Evolutionary conservation across 2,329 filamentous ascomycete species (phyloP), one percentile per base, ranked within the genome.

Genomic region (Emmonsiellopsis sp.): DNA sequence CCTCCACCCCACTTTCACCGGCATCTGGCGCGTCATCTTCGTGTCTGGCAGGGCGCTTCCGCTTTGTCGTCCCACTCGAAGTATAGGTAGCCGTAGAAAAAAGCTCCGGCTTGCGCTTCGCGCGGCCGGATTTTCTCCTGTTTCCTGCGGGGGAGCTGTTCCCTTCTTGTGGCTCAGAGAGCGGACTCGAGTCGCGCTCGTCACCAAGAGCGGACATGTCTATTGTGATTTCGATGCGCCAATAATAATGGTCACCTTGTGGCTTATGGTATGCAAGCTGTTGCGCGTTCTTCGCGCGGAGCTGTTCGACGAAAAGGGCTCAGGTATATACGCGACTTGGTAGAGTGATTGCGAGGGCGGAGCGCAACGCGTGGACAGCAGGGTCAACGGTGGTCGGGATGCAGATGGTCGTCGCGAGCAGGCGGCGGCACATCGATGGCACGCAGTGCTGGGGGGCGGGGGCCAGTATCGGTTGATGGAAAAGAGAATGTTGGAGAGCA

Each of bases 1-100:
- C 68, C 1, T 65, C 66, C 49, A 59, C 65, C 56, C 66, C 63
- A 40, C 58, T 56, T 34, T 67, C 65, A 11, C 65, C 61, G 7
- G 61, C 61, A 11, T 62, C 56, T 40, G 63, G 61, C 42, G 65
- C 61, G 39, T 62, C 63, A n/a, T 61, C 61, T 33, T 60, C 63
- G 11, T 69, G 65, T 39, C 63, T 67, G 45, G 65, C 63, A n/a
- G 64, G 62, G 55, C 75, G 71, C 65, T 81, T 81, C 56, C 78
- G 74, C 65, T 81, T 81, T 10, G 66, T 54, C 14, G 14, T 31
- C 39, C 46, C 17, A 37, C 43, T 49, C 14, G 53, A 42, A 34
- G 39, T 51, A 33, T 57, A 71, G 53, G 72, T 65, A 6, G 57
- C 54, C 17, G 57, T 56, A 31, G 71, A 72, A 53, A 70, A 74